Percentiles rank a stretch among this genome's conserved stretches.
Conservation (phyloP, 176 grass and related monocot genomes). For the Cenchrus americanus region DNA sequence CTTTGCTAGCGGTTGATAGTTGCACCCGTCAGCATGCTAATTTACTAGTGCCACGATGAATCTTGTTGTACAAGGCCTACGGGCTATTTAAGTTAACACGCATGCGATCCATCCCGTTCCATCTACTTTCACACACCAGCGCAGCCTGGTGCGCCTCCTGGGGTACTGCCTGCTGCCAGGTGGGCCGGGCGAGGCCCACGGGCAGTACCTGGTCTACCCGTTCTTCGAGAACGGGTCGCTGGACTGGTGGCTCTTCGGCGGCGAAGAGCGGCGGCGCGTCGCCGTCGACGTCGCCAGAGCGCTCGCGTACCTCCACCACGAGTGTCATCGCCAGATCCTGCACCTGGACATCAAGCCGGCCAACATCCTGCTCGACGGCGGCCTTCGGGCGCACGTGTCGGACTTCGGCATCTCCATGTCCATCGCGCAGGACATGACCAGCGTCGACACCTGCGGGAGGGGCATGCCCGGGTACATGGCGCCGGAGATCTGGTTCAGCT, state of each 20-base stretch:
- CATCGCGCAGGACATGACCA: slow-evolving; percentile 53
- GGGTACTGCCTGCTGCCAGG: slow-evolving; percentile 54
- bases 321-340: slow-evolving; percentile 49
- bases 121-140: too few species aligned
- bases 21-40: too few species aligned
- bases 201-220: slow-evolving; percentile 53
- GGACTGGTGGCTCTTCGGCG: slow-evolving; percentile 62
- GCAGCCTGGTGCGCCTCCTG: slow-evolving; percentile 57
- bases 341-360: slow-evolving; percentile 77
- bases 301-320: slow-evolving; percentile 76
- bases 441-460: slow-evolving; percentile 51
- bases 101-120: too few species aligned
- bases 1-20: too few species aligned
- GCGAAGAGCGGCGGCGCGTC: slow-evolving; percentile 20
- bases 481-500: slow-evolving; percentile 59
- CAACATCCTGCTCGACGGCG: slow-evolving; percentile 72
- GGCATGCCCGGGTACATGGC: slow-evolving; percentile 61
- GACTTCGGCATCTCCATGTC: slow-evolving; percentile 74
- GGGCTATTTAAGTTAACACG: too few species aligned
- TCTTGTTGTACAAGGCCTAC: too few species aligned
- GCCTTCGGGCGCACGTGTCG: slow-evolving; percentile 51
- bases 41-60: too few species aligned
- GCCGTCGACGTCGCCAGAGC: slow-evolving; percentile 62
- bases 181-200: neutral
- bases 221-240: slow-evolving; percentile 65